phyloP scores from a whole-genome alignment of 176 grass and related monocot species.

The Oryza rufipogon region DNA sequence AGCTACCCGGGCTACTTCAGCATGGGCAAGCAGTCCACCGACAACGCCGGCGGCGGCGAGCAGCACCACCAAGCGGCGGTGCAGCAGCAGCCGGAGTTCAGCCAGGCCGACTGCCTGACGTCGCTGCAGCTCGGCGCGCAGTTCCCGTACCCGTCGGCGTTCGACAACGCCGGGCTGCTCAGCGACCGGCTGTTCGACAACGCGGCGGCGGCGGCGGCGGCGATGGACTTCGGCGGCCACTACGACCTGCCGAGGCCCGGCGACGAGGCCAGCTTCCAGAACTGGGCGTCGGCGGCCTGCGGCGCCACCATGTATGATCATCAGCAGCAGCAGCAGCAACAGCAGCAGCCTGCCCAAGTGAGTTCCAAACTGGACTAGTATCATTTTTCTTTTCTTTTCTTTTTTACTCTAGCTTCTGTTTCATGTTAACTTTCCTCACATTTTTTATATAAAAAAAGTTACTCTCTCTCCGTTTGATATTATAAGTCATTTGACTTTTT shows the following conservation, averaged over 20 bases:
- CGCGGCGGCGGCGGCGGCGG: not conserved
- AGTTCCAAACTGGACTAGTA: constrained; percentile 26
- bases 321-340: constrained; percentile 40
- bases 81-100: constrained; percentile 47
- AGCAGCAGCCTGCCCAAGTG: constrained; percentile 58
- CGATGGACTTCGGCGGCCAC: constrained; percentile 46
- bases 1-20: constrained; percentile 59
- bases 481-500: no score
- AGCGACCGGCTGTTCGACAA: constrained; percentile 54
- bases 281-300: constrained; percentile 63
- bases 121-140: constrained; percentile 53
- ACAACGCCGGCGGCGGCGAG: constrained; percentile 16
- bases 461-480: no score
- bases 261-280: constrained; percentile 73
- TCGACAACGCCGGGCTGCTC: constrained; percentile 50
- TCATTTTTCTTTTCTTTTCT: not conserved
- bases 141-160: constrained; percentile 50
- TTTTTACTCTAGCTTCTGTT: not conserved
- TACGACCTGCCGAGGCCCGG: constrained; percentile 59
- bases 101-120: constrained; percentile 50
- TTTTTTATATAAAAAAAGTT: no score
- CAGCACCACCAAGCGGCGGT: constrained; percentile 34
- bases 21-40: constrained; percentile 47
- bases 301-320: constrained; percentile 54
- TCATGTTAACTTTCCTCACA: not conserved